Conservation (phyloP, 352 stramenopile genomes). For the Thraustotheca clavata region DNA sequence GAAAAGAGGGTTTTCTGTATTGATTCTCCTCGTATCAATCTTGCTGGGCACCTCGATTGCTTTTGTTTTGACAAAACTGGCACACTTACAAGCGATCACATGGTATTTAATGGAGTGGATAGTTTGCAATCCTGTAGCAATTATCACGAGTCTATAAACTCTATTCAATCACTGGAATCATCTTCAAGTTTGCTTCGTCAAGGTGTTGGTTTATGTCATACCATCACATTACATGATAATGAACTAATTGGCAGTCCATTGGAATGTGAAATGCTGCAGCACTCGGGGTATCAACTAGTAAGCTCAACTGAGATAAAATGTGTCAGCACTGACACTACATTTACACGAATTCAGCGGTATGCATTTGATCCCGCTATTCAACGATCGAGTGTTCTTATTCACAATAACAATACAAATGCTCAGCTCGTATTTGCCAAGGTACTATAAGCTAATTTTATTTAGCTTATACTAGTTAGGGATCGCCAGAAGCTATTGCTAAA, state of each 20-base stretch:
- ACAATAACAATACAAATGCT: neutral
- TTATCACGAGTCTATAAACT: neutral
- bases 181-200: neutral
- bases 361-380: slow-evolving; percentile 9
- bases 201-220: neutral
- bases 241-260: neutral
- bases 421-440: slow-evolving; percentile 24
- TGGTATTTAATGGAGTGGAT: slow-evolving; percentile 68
- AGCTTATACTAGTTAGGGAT: slow-evolving; percentile 30
- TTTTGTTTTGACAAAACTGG: slow-evolving; percentile 84
- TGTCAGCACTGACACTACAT: neutral
- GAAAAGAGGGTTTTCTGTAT: slow-evolving; percentile 36
- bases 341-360: slow-evolving; percentile 7
- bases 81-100: slow-evolving; percentile 57
- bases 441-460: neutral
- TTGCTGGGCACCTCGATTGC: slow-evolving; percentile 56
- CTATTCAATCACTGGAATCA: neutral
- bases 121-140: neutral
- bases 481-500: slow-evolving; percentile 27
- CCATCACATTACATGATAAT: neutral
- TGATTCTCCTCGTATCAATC: slow-evolving; percentile 58
- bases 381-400: slow-evolving; percentile 10
- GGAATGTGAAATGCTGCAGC: neutral
- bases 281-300: neutral
- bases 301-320: neutral